These are phyloP conservation scores for Diaporthe citriasiana DNA, from an alignment of 2,329 filamentous ascomycete genomes.

Conservation along the genomic window DNA sequence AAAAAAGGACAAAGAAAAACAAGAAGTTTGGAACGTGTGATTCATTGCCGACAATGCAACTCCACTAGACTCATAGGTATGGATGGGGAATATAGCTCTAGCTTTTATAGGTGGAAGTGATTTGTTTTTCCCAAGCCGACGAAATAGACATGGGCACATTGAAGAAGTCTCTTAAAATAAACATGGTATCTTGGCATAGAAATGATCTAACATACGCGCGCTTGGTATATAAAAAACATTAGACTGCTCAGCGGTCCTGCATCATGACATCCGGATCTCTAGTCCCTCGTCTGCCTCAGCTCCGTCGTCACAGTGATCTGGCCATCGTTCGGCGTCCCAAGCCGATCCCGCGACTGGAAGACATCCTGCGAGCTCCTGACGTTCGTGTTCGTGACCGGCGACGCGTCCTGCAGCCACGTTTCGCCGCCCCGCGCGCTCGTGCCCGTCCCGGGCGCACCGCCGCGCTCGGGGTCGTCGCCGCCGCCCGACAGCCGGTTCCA, in stretches of 20 bases:
- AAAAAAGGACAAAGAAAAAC: background rate
- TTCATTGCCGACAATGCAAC: background rate
- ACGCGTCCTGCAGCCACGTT: conserved; percentile 19
- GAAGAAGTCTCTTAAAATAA: background rate
- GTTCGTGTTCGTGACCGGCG: background rate
- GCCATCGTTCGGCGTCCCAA: conserved; percentile 1
- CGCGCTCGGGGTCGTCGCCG: background rate
- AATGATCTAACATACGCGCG: background rate
- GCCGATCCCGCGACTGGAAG: conserved; percentile 16
- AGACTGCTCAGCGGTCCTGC: background rate
- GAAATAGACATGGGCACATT: background rate
- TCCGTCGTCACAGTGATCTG: conserved; percentile 34
- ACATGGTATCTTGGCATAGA: background rate
- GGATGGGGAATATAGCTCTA: background rate
- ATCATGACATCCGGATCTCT: background rate
- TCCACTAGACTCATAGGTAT: background rate
- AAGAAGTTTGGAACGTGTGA: background rate
- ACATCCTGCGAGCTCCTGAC: conserved; percentile 16
- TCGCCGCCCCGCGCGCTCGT: conserved; percentile 3
- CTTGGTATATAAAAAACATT: background rate
- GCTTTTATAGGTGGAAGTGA: background rate
- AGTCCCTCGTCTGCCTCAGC: conserved; percentile 30
- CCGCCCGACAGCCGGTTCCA: conserved; percentile 12
- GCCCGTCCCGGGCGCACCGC: background rate
- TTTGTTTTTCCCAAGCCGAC: background rate